Conservation (phyloP, 306 rosid genomes). For the Prunus davidiana region DNA sequence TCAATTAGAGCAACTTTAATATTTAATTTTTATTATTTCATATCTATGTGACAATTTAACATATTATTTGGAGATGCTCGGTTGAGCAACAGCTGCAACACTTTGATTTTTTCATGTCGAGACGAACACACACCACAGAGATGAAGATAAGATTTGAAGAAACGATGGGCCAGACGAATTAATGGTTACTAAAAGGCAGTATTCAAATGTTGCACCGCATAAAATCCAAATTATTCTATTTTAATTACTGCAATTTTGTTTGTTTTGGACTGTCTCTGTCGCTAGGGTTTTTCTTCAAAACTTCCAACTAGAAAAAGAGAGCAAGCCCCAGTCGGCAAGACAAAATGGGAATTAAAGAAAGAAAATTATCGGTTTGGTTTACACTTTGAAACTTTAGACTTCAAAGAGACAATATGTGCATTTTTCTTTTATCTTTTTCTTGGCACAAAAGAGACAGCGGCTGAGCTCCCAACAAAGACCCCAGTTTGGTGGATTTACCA, state of each 20-base stretch:
- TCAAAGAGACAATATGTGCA: not conserved
- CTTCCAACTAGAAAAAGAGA: not conserved
- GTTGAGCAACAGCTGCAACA: no score
- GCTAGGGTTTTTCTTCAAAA: not conserved
- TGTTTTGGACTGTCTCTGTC: not conserved
- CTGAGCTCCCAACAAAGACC: not conserved
- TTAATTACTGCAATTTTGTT: not conserved
- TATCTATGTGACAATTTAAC: rapidly evolving
- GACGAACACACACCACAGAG: not conserved
- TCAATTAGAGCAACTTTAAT: rapidly evolving
- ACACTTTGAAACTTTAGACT: not conserved
- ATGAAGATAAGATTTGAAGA: not conserved
- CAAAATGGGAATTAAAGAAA: not conserved
- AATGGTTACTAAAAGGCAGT: not conserved
- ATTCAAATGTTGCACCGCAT: not conserved
- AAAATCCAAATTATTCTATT: not conserved
- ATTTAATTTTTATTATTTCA: no score
- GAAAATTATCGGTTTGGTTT: not conserved
- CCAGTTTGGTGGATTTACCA: not conserved
- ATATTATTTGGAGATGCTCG: no score
- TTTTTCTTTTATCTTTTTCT: not conserved
- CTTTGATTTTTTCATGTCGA: no score
- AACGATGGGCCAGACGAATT: not conserved
- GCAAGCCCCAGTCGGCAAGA: not conserved
- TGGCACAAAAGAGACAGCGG: not conserved